Conservation (phyloP, 306 rosid species). For the Dryas alaskensis region DNA sequence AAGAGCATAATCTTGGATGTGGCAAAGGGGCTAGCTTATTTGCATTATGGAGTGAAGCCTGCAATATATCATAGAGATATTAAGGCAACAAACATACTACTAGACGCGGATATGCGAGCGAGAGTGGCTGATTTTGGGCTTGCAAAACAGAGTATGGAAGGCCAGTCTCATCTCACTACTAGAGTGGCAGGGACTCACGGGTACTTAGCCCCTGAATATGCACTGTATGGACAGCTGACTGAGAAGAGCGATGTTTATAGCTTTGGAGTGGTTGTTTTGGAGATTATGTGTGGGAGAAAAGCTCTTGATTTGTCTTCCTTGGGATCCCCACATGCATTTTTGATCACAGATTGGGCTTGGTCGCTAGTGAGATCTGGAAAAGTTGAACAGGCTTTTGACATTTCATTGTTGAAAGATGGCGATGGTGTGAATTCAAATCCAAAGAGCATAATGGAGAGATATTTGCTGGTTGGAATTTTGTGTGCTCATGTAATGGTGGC, state of each 20-base stretch:
- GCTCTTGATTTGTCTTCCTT: slow-evolving; percentile 79
- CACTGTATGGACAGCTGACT: slow-evolving; percentile 89
- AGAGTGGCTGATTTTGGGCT: slow-evolving; percentile 98
- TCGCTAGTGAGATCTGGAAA: slow-evolving; percentile 74
- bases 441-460: slow-evolving; percentile 86
- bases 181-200: slow-evolving; percentile 99
- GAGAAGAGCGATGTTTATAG: slow-evolving; percentile 99
- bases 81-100: slow-evolving; percentile 85
- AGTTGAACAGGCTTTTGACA: slow-evolving; percentile 58
- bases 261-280: slow-evolving; percentile 94
- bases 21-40: slow-evolving; percentile 80
- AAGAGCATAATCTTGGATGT: slow-evolving; percentile 86
- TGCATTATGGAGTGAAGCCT: slow-evolving; percentile 95
- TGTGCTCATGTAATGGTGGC: slow-evolving; percentile 98
- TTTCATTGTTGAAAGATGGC: slow-evolving; percentile 49
- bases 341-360: slow-evolving; percentile 99
- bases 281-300: slow-evolving; percentile 94
- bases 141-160: slow-evolving; percentile 83
- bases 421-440: slow-evolving; percentile 59
- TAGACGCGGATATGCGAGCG: slow-evolving; percentile 83
- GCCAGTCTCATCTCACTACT: slow-evolving; percentile 96
- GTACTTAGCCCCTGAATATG: slow-evolving; percentile 91
- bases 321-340: slow-evolving; percentile 57
- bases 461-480: slow-evolving; percentile 74
- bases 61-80: slow-evolving; percentile 89